These are phyloP conservation scores for Neurospora cerealis DNA, from an alignment of 495 filamentous ascomycete genomes.

Conservation along the genomic window DNA sequence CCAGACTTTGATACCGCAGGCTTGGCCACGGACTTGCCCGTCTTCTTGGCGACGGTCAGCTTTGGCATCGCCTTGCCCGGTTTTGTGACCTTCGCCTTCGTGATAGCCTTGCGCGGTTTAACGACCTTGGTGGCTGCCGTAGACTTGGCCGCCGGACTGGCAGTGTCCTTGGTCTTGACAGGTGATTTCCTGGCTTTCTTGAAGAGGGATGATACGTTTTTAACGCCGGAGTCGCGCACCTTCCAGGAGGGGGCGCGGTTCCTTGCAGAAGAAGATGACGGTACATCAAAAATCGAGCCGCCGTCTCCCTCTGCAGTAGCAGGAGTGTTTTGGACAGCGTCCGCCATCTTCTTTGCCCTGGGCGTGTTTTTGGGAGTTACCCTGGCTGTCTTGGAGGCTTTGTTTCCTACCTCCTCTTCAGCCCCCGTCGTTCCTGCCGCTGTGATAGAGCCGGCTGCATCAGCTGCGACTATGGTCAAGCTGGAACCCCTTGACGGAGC, in stretches of 20 bases:
- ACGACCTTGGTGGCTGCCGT: not conserved
- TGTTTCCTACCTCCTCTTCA: not conserved
- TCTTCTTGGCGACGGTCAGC: not conserved
- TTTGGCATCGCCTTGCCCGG: not conserved
- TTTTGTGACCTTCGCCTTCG: not conserved
- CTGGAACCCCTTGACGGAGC: conserved; percentile 8
- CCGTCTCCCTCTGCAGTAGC: not conserved
- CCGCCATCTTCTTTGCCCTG: conserved; percentile 1
- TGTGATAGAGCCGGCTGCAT: not conserved
- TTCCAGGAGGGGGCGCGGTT: conserved; percentile 12
- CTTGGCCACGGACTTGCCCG: not conserved
- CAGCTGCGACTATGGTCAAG: conserved; percentile 18
- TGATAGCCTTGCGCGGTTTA: not conserved
- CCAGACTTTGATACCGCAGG: not conserved
- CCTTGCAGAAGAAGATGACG: conserved; percentile 1
- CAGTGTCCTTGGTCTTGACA: not conserved
- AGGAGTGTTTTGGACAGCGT: not conserved
- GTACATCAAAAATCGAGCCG: not conserved
- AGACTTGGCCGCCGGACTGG: not conserved
- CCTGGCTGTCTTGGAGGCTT: conserved; percentile 1
- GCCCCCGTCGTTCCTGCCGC: conserved; percentile 2
- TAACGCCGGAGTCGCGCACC: not conserved
- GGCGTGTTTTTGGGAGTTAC: conserved; percentile 7
- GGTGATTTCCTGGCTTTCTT: not conserved
- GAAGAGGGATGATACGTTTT: not conserved